Evolutionary conservation across 495 filamentous ascomycete species (phyloP), one percentile per base, ranked within the genome.

Genomic region (Lentithecium fluviatile): DNA sequence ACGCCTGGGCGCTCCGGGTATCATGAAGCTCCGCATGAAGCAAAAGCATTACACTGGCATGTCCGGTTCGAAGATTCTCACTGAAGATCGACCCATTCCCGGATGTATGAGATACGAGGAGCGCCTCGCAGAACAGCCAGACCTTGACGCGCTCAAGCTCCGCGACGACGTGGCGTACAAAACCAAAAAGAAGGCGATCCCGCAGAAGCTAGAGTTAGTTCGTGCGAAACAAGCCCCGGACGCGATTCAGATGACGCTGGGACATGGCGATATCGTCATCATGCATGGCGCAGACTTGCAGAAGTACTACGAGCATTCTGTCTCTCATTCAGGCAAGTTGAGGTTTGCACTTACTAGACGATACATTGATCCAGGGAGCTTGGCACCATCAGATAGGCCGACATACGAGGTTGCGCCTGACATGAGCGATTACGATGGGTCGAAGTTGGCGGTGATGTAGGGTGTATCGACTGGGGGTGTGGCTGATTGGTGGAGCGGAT

Each of bases 251-350:
- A 55, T 80, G 52, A 65, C 61, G 1, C 78, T 95, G 29, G 70
- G 80, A 29, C 91, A 95, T 69, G 91, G 91, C 0, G 90, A 95
- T 67, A 77, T 92, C 45, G 79, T 95, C 24, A 79, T 95, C 2
- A 95, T 95, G 91, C 82, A 90, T 66, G 91, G 90, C 0, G 75
- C 75, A 0, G 68, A 76, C 1, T 82, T 95, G 26, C 91, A 95
- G 67, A 80, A 81, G 61, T 78, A 80, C 29, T 93, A 85, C 59
- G 88, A 89, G 87, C 88, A 92, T 66, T 68, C 74, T 0, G 86
- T 91, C 6, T 68, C 69, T 0, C 82, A 85, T 0, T 48, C 70
- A 0, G 83, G 83, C 0, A 79, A 75, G 19, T 72, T 89, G 6
- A 81, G 88, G 0, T 92, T 86, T 71, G 88, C 87, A 0, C 64